Evolutionary conservation across 2,329 filamentous ascomycete genomes (phyloP), one percentile per base, ranked within the genome.

Genomic region (Chaetothyriales sp.): DNA sequence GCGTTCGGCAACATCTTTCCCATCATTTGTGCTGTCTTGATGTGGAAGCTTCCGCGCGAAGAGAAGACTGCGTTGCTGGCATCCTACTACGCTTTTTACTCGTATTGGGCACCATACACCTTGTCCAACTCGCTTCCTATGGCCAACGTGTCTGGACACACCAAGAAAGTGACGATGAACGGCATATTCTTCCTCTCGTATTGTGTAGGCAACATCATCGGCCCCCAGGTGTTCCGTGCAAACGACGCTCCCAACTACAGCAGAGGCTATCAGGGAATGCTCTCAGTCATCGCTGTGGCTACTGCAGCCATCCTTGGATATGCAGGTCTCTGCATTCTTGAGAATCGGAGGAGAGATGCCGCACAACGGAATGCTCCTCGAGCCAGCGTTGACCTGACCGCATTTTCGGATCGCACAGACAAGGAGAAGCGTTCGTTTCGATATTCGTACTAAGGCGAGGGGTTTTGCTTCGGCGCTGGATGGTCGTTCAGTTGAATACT

Each of bases 201-300:
- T 51, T 73, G 70, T 52, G 65, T 71, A 1, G 76, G 75, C 20
- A 80, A 79, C 55, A 76, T 76, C 52, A 78, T 77, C 39, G 76
- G 75, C 58, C 20, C 64, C 60, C 50, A 60, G 43, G 25, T 43
- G 6, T 53, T 53, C 19, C 18, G 45, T 6, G 10, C 45, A 18
- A 47, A 47, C 7, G 45, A 47, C 19, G 45, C 45, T 9, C 45
- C 45, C n/a, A 7, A 26, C 18, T 47, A 47, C 22, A 25, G 22
- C 22, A 25, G 22, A 25, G 22, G 22, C 22, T 25, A 25, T 25
- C 22, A 25, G 22, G 22, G 22, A 25, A 3, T 25, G 6, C 22
- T 25, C 22, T 3, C 22, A 25, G 6, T 6, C 3, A 25, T 25
- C 22, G 22, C 22, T 25, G 22, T 25, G 22, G 22, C 22, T 6